Evolutionary conservation across 352 stramenopile genomes (phyloP), one percentile per base, ranked within the genome.

Genomic region (Phytophthora pseudosyringae): DNA sequence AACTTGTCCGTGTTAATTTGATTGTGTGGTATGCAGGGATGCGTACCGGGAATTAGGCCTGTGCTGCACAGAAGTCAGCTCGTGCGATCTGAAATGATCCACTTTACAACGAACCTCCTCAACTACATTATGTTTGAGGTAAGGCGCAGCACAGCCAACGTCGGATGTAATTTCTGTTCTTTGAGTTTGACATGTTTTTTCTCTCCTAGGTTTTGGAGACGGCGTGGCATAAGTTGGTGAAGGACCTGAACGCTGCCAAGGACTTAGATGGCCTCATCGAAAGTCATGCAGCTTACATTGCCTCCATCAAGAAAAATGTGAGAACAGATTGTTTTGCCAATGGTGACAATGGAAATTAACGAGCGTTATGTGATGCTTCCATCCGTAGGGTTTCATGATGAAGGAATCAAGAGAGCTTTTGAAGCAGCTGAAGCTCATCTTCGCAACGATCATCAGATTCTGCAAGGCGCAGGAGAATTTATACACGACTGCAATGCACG

Each of bases 71-170:
- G 88, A 33, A 98, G 97, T 63, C 95, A 98, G 55, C 84, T 99
- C 13, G 86, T 98, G 47, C 89, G 97, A 29, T 97, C 97, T 21
- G 90, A 98, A 44, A 99, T 99, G 97, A 96, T 98, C 56, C 96
- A 99, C 70, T 98, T 99, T 71, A 96, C 94, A 21, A 94, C 92
- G 38, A 99, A 99, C 59, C 84, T 99, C 21, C 94, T 98, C 69
- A 98, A 96, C 67, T 99, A 99, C 71, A 93, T 99, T 69, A 99
- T 99, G 96, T 99, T 99, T 76, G 97, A 99, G 86, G 80, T 89
- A 43, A 35, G 46, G 21, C 54, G 13, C 11, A 10, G 8, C 12
- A 32, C 25, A 40, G 1, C 31, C 12, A 16, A 29, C 26, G 11
- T 53, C 0, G 2, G 25, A 55, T 21, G 21, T 21, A 21, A 21